Conservation (phyloP, 1,284 basidiomycete genomes). For the Mycena citricolor region DNA sequence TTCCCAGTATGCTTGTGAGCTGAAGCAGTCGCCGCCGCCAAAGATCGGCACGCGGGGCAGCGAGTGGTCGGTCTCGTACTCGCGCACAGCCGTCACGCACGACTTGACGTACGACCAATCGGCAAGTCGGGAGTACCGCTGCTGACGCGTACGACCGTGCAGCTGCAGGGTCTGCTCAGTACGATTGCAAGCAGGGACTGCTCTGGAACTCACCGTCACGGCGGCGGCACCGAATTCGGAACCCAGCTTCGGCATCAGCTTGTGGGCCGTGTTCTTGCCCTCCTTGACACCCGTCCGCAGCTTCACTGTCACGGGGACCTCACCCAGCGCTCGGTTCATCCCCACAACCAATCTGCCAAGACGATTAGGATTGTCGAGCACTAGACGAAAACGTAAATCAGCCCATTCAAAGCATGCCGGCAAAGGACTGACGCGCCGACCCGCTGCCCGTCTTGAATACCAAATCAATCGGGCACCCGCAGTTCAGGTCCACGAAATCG, state of each 20-base stretch:
- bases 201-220: slow-evolving; percentile 72
- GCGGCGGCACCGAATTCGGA: slow-evolving; percentile 79
- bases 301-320: slow-evolving; percentile 95
- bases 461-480: slow-evolving; percentile 96
- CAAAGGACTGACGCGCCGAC: slow-evolving; percentile 66
- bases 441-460: slow-evolving; percentile 92
- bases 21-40: slow-evolving; percentile 94
- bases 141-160: slow-evolving; percentile 90
- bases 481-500: slow-evolving; percentile 95
- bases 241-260: slow-evolving; percentile 84
- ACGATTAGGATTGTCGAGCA: slow-evolving; percentile 82
- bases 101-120: slow-evolving; percentile 91
- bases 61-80: slow-evolving; percentile 62
- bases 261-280: slow-evolving; percentile 84
- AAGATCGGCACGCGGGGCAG: slow-evolving; percentile 90
- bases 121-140: slow-evolving; percentile 84
- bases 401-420: slow-evolving; percentile 1
- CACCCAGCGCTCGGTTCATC: slow-evolving; percentile 90
- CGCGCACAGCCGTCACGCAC: slow-evolving; percentile 86
- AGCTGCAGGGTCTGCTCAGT: slow-evolving; percentile 50
- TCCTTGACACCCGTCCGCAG: slow-evolving; percentile 91
- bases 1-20: slow-evolving; percentile 81
- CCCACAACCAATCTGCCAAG: slow-evolving; percentile 87
- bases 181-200: not conserved
- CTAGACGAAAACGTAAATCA: slow-evolving; percentile 37